These are phyloP conservation scores for Stygiomarasmius scandens DNA, from an alignment of 1,284 basidiomycete genomes.

Conservation along the genomic window DNA sequence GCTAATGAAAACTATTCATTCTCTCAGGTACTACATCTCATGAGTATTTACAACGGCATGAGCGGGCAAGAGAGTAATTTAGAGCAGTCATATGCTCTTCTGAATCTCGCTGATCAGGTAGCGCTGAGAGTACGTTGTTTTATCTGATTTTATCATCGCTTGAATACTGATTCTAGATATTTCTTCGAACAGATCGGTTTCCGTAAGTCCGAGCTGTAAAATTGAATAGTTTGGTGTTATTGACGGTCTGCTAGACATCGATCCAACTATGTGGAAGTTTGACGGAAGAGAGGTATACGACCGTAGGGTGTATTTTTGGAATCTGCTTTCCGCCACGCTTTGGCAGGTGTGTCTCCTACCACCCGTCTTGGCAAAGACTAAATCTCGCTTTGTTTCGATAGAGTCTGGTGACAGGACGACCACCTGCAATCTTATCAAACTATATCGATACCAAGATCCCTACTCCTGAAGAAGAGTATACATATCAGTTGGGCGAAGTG, in stretches of 20 bases:
- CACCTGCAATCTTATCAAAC: constrained; percentile 42
- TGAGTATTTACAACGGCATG: constrained; percentile 57
- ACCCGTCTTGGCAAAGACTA: background rate
- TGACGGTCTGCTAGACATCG: constrained; percentile 43
- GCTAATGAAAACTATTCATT: background rate
- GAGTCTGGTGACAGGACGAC: constrained; percentile 54
- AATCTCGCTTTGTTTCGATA: constrained; percentile 22
- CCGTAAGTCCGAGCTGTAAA: constrained; percentile 36
- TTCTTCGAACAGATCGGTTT: constrained; percentile 45
- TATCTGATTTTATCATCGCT: constrained; percentile 6
- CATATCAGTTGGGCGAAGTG: constrained; percentile 43
- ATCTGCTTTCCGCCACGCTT: constrained; percentile 44
- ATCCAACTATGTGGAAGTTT: constrained; percentile 56
- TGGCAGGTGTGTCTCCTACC: constrained; percentile 41
- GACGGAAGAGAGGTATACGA: constrained; percentile 52
- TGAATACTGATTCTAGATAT: constrained; percentile 8
- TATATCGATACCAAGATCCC: constrained; percentile 48
- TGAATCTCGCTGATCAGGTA: constrained; percentile 49
- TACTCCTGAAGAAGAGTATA: constrained; percentile 43
- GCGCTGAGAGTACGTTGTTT: constrained; percentile 42
- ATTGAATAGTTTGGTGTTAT: background rate
- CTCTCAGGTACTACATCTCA: constrained; percentile 45
- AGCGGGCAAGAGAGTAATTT: constrained; percentile 54
- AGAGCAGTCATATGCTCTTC: constrained; percentile 46
- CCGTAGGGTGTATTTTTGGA: constrained; percentile 58